Percentiles rank a stretch among this genome's conserved stretches.
Evolutionary conservation across 2,329 filamentous ascomycete genomes (phyloP).

Genomic region (Botrytis cinerea): DNA sequence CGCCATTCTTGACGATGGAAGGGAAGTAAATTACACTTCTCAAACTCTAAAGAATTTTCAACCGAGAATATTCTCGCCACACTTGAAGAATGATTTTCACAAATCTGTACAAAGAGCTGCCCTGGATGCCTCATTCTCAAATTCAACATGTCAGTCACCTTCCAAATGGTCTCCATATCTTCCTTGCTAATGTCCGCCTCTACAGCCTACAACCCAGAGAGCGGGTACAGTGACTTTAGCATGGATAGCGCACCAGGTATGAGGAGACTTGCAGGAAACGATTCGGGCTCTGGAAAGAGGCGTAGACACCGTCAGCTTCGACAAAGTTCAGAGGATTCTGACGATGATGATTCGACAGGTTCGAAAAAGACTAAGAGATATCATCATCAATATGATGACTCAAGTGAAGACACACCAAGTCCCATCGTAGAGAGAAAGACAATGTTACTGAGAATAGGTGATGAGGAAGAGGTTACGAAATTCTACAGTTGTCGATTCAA

Average conservation of each 20-base stretch:
- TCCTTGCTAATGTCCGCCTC: constrained; percentile 11
- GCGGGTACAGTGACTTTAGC: constrained; percentile 31
- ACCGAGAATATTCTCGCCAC: constrained; percentile 31
- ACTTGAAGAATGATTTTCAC: constrained; percentile 29
- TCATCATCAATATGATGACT: constrained; percentile 24
- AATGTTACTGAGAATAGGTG: constrained; percentile 52
- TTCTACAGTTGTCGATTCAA: constrained; percentile 65
- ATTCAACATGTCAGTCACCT: constrained; percentile 18
- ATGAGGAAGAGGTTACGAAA: constrained; percentile 55
- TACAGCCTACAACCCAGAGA: constrained; percentile 32
- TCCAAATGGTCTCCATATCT: neutral
- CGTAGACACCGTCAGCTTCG: constrained; percentile 27
- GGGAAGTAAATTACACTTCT: constrained; percentile 34
- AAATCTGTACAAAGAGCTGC: constrained; percentile 24
- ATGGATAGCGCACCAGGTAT: constrained; percentile 25
- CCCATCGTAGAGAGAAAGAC: constrained; percentile 32
- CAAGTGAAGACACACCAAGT: constrained; percentile 30
- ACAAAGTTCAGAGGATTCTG: constrained; percentile 33
- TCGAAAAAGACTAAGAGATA: constrained; percentile 33
- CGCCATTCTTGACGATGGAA: constrained; percentile 33
- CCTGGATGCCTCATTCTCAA: constrained; percentile 25
- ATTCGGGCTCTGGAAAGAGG: constrained; percentile 27
- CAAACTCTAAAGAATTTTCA: constrained; percentile 30
- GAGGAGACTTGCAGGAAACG: constrained; percentile 29
- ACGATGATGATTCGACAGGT: constrained; percentile 31